Conservation (phyloP, 2,329 filamentous ascomycete genomes). For the Diaporthe vaccinii region DNA sequence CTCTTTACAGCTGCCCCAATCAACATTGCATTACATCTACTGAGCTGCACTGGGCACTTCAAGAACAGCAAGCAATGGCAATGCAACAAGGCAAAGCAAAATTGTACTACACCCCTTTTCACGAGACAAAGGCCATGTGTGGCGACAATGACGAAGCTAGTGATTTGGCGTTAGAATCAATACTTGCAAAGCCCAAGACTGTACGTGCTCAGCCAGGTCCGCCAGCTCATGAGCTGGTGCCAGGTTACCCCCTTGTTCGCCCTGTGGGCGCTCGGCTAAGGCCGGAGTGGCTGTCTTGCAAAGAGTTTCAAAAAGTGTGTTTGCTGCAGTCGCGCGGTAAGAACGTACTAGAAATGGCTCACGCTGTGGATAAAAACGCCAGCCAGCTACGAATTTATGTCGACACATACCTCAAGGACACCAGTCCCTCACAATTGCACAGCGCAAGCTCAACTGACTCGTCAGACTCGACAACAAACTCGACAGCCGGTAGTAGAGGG, state of each 20-base stretch:
- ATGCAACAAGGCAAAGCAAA: not conserved
- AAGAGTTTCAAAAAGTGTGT: not conserved
- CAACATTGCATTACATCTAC: not conserved
- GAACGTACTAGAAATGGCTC: not conserved
- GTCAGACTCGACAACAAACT: not conserved
- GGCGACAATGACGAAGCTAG: not conserved
- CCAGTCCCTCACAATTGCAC: not conserved
- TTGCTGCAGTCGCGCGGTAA: not conserved
- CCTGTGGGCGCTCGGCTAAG: not conserved
- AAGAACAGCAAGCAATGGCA: not conserved
- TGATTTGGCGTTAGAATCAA: not conserved
- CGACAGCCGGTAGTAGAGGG: not conserved
- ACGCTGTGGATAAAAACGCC: not conserved
- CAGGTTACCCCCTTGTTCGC: not conserved
- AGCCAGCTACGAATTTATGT: not conserved
- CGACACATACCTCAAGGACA: not conserved
- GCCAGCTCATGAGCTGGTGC: not conserved
- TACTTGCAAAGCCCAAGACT: not conserved
- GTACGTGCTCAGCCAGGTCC: not conserved
- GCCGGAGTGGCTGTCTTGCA: not conserved
- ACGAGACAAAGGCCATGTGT: not conserved
- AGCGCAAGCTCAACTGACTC: not conserved
- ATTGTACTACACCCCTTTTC: not conserved
- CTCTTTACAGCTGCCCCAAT: not conserved
- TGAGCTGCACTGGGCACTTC: not conserved